Conservation (phyloP, 2,329 filamentous ascomycete genomes). For the Colletotrichum sp. region DNA sequence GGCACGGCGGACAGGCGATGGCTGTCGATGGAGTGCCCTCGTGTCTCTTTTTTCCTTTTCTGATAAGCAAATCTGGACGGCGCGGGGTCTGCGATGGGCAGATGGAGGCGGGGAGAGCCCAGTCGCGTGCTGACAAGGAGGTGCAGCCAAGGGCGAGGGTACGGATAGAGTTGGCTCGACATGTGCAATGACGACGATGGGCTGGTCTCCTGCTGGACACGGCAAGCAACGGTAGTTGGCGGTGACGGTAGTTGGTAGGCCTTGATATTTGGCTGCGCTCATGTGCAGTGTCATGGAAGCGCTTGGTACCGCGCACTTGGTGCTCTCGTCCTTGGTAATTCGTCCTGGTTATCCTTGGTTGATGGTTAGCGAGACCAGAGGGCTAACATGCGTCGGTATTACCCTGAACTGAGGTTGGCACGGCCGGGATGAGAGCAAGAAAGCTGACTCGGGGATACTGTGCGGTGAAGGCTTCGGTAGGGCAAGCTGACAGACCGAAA, state of each 20-base stretch:
- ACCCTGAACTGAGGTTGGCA: not conserved
- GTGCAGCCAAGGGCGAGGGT: not conserved
- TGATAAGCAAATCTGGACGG: conserved; percentile 8
- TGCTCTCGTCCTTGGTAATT: not conserved
- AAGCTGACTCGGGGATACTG: not conserved
- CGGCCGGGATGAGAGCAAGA: not conserved
- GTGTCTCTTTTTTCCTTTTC: not conserved
- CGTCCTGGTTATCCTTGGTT: not conserved
- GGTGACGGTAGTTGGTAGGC: not conserved
- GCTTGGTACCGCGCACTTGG: not conserved
- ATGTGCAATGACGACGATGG: conserved; percentile 6
- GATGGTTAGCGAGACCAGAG: not conserved
- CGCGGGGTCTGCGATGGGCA: not conserved
- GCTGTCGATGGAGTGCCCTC: conserved; percentile 3
- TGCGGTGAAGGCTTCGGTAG: not conserved
- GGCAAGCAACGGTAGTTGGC: not conserved
- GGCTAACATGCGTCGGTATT: not conserved
- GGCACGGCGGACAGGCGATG: conserved; percentile 13
- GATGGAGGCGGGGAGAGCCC: conserved; percentile 10
- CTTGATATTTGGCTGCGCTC: not conserved
- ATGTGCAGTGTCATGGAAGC: not conserved
- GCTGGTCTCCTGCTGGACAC: not conserved
- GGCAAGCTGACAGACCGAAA: not conserved
- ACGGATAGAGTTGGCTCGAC: not conserved
- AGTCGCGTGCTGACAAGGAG: conserved; percentile 7